Conservation (phyloP, 192 early-diverging fungal species). For the Glomus cerebriforme region DNA sequence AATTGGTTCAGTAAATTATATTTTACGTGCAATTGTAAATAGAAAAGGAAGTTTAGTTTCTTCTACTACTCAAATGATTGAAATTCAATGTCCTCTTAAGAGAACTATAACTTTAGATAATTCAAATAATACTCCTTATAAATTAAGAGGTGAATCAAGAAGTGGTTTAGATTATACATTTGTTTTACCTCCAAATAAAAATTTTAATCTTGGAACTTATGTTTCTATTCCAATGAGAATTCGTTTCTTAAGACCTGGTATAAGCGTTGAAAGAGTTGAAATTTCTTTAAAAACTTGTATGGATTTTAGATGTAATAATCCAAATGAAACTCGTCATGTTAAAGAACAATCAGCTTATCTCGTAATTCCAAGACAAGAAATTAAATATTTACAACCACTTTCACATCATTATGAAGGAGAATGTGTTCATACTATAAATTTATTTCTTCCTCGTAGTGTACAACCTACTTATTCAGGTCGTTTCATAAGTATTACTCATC, state of each 20-base stretch:
- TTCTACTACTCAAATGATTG: background rate
- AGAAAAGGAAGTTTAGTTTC: background rate
- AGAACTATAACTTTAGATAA: background rate
- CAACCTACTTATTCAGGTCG: constrained; percentile 32
- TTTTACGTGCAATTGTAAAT: constrained; percentile 17
- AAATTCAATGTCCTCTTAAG: constrained; percentile 26
- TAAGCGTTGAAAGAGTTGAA: constrained; percentile 32
- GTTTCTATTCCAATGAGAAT: constrained; percentile 29
- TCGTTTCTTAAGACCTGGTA: constrained; percentile 23
- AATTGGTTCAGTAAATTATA: constrained; percentile 13
- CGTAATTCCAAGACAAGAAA: constrained; percentile 18
- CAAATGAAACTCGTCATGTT: constrained; percentile 27
- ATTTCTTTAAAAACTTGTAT: constrained; percentile 29
- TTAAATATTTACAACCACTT: constrained; percentile 11
- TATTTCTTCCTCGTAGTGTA: constrained; percentile 27
- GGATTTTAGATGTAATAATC: constrained; percentile 33
- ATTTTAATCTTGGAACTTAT: constrained; percentile 26
- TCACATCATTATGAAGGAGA: constrained; percentile 22
- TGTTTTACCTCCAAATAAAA: constrained; percentile 31
- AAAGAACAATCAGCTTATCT: constrained; percentile 4
- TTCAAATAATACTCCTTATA: background rate
- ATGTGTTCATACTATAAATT: constrained; percentile 28
- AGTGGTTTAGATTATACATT: constrained; percentile 24
- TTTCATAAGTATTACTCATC: constrained; percentile 30
- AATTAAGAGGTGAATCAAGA: constrained; percentile 32